These are phyloP conservation scores for Diddensiella santjacobensis DNA, from an alignment of 805 yeast genomes.

Conservation along the genomic window DNA sequence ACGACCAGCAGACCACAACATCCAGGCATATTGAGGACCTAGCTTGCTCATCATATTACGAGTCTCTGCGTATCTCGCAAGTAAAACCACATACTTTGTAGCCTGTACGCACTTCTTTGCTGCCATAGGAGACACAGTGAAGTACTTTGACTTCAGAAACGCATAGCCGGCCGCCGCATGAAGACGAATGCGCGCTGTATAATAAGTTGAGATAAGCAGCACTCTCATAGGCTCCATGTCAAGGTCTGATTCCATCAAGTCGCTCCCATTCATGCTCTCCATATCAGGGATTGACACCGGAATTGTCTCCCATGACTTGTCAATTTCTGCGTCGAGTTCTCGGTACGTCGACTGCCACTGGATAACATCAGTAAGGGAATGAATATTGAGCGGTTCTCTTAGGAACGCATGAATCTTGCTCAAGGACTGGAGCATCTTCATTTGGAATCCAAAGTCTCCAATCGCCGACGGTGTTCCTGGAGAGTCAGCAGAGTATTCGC, in stretches of 20 bases:
- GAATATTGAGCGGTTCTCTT: conserved; percentile 23
- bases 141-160: conserved; percentile 22
- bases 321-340: conserved; percentile 21
- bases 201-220: conserved; percentile 23
- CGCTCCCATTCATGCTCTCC: not conserved
- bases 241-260: conserved; percentile 4
- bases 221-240: conserved; percentile 19
- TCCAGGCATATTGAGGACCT: conserved; percentile 30
- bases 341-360: conserved; percentile 26
- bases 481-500: not conserved
- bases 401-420: conserved; percentile 26
- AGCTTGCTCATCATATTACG: conserved; percentile 15
- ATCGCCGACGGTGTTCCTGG: not conserved
- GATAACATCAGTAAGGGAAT: conserved; percentile 24
- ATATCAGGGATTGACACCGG: conserved; percentile 13
- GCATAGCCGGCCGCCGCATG: conserved; percentile 29
- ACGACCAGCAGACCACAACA: conserved; percentile 28
- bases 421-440: conserved; percentile 23
- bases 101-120: conserved; percentile 23
- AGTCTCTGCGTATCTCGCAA: conserved; percentile 17
- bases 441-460: conserved; percentile 22
- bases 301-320: conserved; percentile 23
- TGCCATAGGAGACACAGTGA: conserved; percentile 23
- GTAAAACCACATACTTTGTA: conserved; percentile 17
- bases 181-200: conserved; percentile 25